Base-by-base conservation (phyloP, 352 stramenopile genomes). In the Globisporangium rhizosaccharum region DNA sequence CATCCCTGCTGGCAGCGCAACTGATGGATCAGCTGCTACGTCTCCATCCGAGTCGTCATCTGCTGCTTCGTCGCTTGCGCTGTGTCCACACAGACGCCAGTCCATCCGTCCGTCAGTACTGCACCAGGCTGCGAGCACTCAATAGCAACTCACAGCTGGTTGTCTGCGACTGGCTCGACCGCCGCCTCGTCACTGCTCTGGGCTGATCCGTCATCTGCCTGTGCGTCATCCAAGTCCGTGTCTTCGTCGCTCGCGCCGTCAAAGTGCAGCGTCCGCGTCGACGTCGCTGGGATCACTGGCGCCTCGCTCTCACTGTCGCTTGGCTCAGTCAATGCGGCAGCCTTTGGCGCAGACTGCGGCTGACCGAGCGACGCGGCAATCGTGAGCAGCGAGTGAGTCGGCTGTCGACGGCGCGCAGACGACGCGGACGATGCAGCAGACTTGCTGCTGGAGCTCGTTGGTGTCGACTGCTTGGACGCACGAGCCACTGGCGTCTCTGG, bases 191-290 rank as follows among this genome's bases (percentile, higher is more conserved):
- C 33, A 39, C 1, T 39, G 33, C 33, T 39, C 33, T 14, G 33
- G 7, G 8, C 33, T 2, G 33, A 10, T 39, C 33, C 33, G 5
- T 39, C 33, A 1, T 39, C 7, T 12, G 33, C 33, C 33, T 39
- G 33, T 39, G 41, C n/a, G 14, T 17, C 45, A 20, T 58, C 53
- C 26, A 26, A 26, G 30, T 39, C 33, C 33, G 23, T 23, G 23
- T 23, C 23, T 23, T 55, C 33, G n/a, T 58, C 50, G 33, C 26
- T 47, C 26, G 49, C 62, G n/a, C 48, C 66, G 20, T 52, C 50
- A 25, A 80, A 81, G 30, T 76, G 53, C 30, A 85, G 33, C 39
- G 80, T 71, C 15, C 66, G 68, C 11, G 64, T 59, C 11, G 62
- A 54, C 23, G 61, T 4, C 4, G 39, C 39, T 45, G 14, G 39